Percentiles rank a stretch among this genome's conserved stretches.
phyloP scores from a whole-genome alignment of 148 eudicot species.

The Bassia scoparia region DNA sequence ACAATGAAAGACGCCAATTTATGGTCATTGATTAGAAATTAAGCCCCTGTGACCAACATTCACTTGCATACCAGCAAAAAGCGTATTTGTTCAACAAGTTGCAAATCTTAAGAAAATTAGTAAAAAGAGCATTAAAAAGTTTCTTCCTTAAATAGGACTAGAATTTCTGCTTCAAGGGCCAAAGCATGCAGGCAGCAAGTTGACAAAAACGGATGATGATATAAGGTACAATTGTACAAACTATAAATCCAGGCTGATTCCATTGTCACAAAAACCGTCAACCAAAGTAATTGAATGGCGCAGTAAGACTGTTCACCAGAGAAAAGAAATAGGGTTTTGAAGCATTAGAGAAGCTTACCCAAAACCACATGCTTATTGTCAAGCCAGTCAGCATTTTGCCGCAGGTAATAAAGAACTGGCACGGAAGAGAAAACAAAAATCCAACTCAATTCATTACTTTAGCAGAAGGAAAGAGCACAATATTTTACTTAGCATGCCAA shows the following conservation, averaged over 20 bases:
- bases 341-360: constrained; percentile 55
- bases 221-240: background rate
- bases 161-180: background rate
- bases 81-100: too few relatives aligned
- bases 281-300: background rate
- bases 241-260: background rate
- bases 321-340: background rate
- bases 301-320: background rate
- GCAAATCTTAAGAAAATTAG: too few relatives aligned
- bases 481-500: background rate
- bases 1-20: too few relatives aligned
- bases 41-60: too few relatives aligned
- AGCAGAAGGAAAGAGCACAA: background rate
- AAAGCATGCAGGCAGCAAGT: background rate
- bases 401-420: constrained; percentile 89
- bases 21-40: too few relatives aligned
- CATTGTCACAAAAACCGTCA: background rate
- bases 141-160: background rate
- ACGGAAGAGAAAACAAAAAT: background rate
- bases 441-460: background rate
- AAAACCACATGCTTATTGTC: constrained; percentile 95
- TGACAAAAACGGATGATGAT: too few relatives aligned
- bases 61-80: too few relatives aligned
- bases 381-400: constrained; percentile 97
- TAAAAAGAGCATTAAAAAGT: too few relatives aligned